phyloP scores from a whole-genome alignment of 2,329 filamentous ascomycete species.

The Zarea fungicola region DNA sequence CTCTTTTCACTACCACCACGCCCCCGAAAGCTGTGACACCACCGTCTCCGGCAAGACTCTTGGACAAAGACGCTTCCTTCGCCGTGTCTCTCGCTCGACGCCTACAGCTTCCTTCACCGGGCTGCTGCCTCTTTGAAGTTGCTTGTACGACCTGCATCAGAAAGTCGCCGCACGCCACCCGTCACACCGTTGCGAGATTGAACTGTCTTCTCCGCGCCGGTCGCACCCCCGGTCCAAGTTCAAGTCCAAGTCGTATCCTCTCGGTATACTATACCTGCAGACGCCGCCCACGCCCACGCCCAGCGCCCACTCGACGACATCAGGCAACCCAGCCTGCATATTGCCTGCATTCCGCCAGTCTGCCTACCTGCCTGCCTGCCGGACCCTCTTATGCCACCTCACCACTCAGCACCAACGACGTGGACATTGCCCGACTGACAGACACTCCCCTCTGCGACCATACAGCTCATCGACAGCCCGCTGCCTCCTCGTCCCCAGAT shows the following conservation, averaged over 20 bases:
- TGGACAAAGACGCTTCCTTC: too few species aligned
- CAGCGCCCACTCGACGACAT: constrained; percentile 6
- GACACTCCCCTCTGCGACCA: too few species aligned
- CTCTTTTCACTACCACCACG: constrained; percentile 6
- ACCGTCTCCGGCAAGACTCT: not conserved
- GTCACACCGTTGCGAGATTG: too few species aligned
- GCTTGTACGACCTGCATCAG: constrained; percentile 1
- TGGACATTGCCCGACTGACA: constrained; percentile 6
- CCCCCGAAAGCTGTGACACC: constrained; percentile 6
- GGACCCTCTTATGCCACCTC: too few species aligned
- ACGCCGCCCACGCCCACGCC: constrained; percentile 7
- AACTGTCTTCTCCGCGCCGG: not conserved
- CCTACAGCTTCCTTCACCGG: not conserved
- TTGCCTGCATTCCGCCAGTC: constrained; percentile 1
- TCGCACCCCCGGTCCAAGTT: not conserved
- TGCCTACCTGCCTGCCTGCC: too few species aligned
- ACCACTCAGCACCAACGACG: constrained; percentile 9
- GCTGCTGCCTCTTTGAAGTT: not conserved
- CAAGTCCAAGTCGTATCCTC: constrained; percentile 2
- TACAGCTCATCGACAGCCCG: too few species aligned
- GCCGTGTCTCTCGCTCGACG: not conserved
- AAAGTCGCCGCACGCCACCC: not conserved
- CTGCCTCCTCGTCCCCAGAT: not conserved
- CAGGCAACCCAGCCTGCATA: constrained; percentile 4
- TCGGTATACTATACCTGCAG: constrained; percentile 3